These are phyloP conservation scores for Diaporthe sp. DNA, from an alignment of 2,329 filamentous ascomycete genomes.

Conservation along the genomic window DNA sequence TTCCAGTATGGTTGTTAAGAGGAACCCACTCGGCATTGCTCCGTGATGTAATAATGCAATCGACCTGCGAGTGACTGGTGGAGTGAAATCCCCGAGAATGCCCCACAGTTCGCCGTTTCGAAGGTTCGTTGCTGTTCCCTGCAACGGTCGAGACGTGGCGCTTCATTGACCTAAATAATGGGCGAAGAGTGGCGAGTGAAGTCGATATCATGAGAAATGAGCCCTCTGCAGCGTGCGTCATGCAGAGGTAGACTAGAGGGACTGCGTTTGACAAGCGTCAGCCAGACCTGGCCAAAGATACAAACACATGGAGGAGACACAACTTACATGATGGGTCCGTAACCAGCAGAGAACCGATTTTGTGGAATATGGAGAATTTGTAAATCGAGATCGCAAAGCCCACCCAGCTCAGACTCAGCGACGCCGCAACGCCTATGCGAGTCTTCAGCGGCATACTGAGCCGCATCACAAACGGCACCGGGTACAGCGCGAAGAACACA, in stretches of 20 bases:
- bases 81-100: not conserved
- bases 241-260: conserved; percentile 43
- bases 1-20: not conserved
- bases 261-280: conserved; percentile 28
- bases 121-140: conserved; percentile 5
- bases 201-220: conserved; percentile 32
- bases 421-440: conserved; percentile 40
- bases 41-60: conserved; percentile 13
- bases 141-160: conserved; percentile 11
- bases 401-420: conserved; percentile 41
- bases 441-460: conserved; percentile 43
- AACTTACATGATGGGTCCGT: conserved; percentile 44
- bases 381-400: conserved; percentile 44
- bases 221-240: conserved; percentile 40
- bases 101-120: conserved; percentile 8
- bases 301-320: conserved; percentile 37
- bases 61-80: conserved; percentile 8
- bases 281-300: conserved; percentile 38
- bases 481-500: conserved; percentile 46
- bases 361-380: conserved; percentile 42
- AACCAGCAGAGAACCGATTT: conserved; percentile 38
- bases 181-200: conserved; percentile 32
- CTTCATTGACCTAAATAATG: conserved; percentile 28
- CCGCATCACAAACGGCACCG: conserved; percentile 45
- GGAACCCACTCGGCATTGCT: conserved; percentile 8